Conservation (phyloP, 73 alveolate species). For the Symbiodinium natans region DNA sequence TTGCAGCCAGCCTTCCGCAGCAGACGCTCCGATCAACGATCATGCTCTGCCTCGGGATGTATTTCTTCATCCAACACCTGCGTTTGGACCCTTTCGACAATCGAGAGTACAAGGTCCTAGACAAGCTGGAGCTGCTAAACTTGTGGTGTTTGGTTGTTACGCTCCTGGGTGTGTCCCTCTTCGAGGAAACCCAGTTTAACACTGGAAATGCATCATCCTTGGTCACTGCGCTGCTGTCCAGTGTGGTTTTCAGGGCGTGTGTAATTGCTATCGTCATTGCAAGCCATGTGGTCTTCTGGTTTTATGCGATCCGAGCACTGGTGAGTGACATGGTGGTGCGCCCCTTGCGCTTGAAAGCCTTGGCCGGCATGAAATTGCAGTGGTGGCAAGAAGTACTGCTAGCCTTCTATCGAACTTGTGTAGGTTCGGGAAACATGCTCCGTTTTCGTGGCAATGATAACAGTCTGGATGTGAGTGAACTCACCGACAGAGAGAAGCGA, state of each 20-base stretch:
- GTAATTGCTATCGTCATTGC: background rate
- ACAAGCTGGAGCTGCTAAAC: constrained; percentile 22
- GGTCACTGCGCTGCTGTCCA: background rate
- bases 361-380: constrained; percentile 19
- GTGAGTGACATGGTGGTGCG: background rate
- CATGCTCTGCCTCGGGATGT: constrained; percentile 33
- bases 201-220: background rate
- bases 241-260: background rate
- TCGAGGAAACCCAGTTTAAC: background rate
- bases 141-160: constrained; percentile 15
- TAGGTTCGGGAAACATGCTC: constrained; percentile 24
- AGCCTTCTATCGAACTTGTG: constrained; percentile 1
- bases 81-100: constrained; percentile 18
- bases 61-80: background rate
- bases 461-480: constrained; percentile 6
- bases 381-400: background rate
- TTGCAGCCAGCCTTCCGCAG: constrained; percentile 32
- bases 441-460: background rate
- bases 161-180: constrained; percentile 12
- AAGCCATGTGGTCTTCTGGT: constrained; percentile 19
- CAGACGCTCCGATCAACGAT: constrained; percentile 19
- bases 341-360: constrained; percentile 7
- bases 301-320: background rate
- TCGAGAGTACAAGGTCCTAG: constrained; percentile 22
- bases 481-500: background rate